phyloP scores from a whole-genome alignment of 495 filamentous ascomycete species.

The Neurospora terricola region DNA sequence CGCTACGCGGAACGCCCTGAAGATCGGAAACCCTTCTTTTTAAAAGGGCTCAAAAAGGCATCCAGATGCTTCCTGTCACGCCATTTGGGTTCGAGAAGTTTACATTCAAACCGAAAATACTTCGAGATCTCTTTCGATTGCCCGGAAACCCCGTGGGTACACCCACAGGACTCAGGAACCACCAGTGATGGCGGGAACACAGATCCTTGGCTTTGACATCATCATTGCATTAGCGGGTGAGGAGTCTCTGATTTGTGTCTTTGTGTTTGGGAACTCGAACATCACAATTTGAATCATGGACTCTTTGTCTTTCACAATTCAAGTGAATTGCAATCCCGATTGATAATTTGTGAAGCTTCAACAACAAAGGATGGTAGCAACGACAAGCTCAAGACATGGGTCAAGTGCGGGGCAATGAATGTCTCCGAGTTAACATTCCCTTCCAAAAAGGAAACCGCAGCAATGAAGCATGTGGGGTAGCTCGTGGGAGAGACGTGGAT shows the following conservation, averaged over 20 bases:
- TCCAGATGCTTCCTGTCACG: background rate
- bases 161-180: background rate
- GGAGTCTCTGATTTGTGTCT: background rate
- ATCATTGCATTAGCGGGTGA: background rate
- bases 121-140: background rate
- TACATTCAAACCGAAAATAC: background rate
- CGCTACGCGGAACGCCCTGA: background rate
- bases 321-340: background rate
- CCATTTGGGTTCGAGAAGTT: background rate
- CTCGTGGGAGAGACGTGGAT: background rate
- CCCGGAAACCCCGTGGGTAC: background rate
- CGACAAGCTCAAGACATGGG: background rate
- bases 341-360: background rate
- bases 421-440: background rate
- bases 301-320: background rate
- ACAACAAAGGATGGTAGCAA: background rate
- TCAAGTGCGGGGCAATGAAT: background rate
- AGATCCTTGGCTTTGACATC: background rate
- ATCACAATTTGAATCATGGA: background rate
- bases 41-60: background rate
- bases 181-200: background rate
- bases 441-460: background rate
- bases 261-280: background rate
- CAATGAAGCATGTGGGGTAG: background rate
- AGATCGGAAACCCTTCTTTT: background rate